phyloP scores from a whole-genome alignment of 2,329 filamentous ascomycete species.

The Ophiocordyceps sinensis region DNA sequence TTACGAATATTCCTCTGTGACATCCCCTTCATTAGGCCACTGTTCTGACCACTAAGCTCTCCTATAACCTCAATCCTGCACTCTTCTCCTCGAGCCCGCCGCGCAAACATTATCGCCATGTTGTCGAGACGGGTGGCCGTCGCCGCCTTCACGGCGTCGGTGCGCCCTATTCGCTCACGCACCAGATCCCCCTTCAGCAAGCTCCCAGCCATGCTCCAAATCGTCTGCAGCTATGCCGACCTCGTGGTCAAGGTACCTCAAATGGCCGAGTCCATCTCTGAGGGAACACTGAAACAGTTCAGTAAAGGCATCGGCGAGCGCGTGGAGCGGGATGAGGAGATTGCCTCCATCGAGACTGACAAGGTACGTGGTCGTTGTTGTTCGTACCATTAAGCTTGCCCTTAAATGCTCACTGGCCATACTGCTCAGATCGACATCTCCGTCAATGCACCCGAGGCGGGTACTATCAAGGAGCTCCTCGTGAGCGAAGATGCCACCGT shows the following conservation, averaged over 20 bases:
- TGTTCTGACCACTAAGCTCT: too few relatives aligned
- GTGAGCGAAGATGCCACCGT: constrained; percentile 93
- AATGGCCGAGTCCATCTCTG: constrained; percentile 98
- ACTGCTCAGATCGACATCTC: constrained; percentile 72
- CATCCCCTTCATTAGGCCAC: too few relatives aligned
- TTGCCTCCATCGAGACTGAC: constrained; percentile 97
- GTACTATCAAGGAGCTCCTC: constrained; percentile 81
- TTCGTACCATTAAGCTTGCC: not conserved
- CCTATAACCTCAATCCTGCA: not conserved
- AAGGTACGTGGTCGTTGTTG: constrained; percentile 45
- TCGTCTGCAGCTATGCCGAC: constrained; percentile 56
- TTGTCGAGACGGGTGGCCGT: constrained; percentile 28
- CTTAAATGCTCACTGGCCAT: constrained; percentile 3
- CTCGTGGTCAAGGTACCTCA: constrained; percentile 83
- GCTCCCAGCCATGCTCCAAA: constrained; percentile 38
- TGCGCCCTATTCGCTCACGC: constrained; percentile 21
- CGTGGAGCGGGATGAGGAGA: constrained; percentile 92
- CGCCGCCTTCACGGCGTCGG: constrained; percentile 27
- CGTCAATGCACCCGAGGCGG: constrained; percentile 84
- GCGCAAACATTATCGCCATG: constrained; percentile 17
- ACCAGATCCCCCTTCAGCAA: constrained; percentile 15
- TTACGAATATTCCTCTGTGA: too few relatives aligned
- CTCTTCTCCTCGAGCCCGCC: not conserved
- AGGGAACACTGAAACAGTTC: constrained; percentile 93
- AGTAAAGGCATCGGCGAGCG: constrained; percentile 84